Percentiles rank a stretch among this genome's conserved stretches.
phyloP scores from a whole-genome alignment of 177 flowering plant species.

The Vitis hybrid region DNA sequence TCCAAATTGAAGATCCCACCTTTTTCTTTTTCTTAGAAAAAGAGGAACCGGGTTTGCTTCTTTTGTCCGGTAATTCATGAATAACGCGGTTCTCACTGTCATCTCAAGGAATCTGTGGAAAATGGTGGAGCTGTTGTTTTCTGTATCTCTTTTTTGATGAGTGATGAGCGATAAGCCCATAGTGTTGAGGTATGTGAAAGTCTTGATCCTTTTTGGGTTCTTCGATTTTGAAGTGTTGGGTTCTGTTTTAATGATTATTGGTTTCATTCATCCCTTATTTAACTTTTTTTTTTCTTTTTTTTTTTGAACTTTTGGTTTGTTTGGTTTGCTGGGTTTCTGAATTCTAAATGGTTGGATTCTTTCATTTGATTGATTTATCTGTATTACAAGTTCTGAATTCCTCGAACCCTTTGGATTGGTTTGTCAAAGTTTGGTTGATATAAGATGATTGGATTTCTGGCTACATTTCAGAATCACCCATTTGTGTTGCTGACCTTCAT shows the following conservation, averaged over 20 bases:
- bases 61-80: slow-evolving; percentile 17
- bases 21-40: slow-evolving; percentile 5
- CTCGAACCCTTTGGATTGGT: background rate
- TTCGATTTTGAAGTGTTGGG: background rate
- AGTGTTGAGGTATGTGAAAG: slow-evolving; percentile 7
- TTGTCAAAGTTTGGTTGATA: background rate
- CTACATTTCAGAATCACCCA: background rate
- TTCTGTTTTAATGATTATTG: background rate
- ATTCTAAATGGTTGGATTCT: background rate
- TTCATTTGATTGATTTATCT: background rate
- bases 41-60: slow-evolving; percentile 19
- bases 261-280: background rate
- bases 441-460: background rate
- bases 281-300: background rate
- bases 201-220: background rate
- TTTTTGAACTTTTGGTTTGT: background rate
- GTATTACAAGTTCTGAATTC: background rate
- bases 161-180: background rate
- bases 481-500: background rate
- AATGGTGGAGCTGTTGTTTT: slow-evolving; percentile 24
- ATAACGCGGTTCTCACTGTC: slow-evolving; percentile 10
- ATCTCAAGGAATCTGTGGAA: slow-evolving; percentile 13
- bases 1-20: slow-evolving; percentile 15
- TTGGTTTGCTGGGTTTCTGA: slow-evolving; percentile 1
- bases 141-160: slow-evolving; percentile 20